Evolutionary conservation across 371 early-diverging fungal genomes (phyloP).

Genomic region (Syncephalastrum racemosum): DNA sequence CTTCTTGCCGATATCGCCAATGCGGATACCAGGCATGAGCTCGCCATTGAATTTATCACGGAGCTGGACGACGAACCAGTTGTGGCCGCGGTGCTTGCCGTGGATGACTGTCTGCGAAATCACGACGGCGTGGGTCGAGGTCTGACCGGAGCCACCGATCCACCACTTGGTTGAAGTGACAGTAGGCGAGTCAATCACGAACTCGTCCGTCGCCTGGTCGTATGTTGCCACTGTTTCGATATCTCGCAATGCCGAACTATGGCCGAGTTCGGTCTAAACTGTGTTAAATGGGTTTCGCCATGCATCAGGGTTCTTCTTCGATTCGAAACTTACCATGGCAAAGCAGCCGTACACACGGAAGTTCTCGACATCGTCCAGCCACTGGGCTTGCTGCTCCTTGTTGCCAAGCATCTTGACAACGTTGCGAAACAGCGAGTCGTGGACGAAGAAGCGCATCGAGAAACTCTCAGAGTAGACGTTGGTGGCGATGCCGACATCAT

Average conservation of each 20-base stretch:
- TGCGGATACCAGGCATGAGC: constrained; percentile 71
- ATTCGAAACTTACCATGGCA: constrained; percentile 57
- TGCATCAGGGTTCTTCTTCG: neutral
- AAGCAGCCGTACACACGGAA: constrained; percentile 65
- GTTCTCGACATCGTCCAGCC: constrained; percentile 54
- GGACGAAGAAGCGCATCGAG: constrained; percentile 66
- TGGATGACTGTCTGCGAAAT: constrained; percentile 67
- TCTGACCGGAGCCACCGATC: constrained; percentile 87
- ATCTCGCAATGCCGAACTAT: constrained; percentile 83
- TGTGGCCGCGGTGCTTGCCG: constrained; percentile 71
- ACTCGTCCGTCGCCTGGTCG: constrained; percentile 73
- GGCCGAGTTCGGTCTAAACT: constrained; percentile 60
- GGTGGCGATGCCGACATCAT: constrained; percentile 7
- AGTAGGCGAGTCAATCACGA: constrained; percentile 81
- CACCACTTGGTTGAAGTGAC: constrained; percentile 92
- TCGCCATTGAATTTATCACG: constrained; percentile 74
- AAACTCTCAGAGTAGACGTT: constrained; percentile 60
- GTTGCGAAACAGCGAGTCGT: constrained; percentile 60
- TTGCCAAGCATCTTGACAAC: constrained; percentile 61
- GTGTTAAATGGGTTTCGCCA: neutral
- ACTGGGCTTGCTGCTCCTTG: constrained; percentile 56
- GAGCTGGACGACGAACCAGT: constrained; percentile 86
- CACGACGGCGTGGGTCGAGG: constrained; percentile 72
- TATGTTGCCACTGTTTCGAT: constrained; percentile 89
- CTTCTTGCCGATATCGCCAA: constrained; percentile 87